Evolutionary conservation across 2,329 filamentous ascomycete genomes (phyloP).

Genomic region (Nemania bipapillata): DNA sequence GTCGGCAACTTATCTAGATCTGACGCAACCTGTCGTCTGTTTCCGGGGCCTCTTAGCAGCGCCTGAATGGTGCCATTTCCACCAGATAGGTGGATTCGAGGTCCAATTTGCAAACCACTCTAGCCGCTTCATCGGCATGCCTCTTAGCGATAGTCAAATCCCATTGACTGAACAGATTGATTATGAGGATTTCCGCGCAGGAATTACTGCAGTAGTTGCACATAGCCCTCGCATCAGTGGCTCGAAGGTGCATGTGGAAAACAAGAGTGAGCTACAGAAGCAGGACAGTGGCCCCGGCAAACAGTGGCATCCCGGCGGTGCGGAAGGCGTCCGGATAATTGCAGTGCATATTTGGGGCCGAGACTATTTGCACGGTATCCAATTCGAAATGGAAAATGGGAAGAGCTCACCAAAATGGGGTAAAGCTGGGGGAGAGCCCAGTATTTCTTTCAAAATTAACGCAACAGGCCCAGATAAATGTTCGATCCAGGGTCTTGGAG

Average conservation of each 20-base stretch:
- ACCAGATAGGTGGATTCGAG: conserved; percentile 20
- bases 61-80: conserved; percentile 12
- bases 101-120: conserved; percentile 10
- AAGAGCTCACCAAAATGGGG: conserved; percentile 22
- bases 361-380: conserved; percentile 18
- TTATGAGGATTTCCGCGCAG: conserved; percentile 19
- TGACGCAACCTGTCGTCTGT: conserved; percentile 20
- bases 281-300: conserved; percentile 23
- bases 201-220: conserved; percentile 13
- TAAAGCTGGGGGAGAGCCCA: conserved; percentile 18
- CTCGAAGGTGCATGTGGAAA: conserved; percentile 13
- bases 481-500: background rate
- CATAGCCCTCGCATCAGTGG: conserved; percentile 14
- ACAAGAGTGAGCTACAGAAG: conserved; percentile 4
- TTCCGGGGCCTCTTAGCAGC: conserved; percentile 20
- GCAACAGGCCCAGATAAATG: background rate
- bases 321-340: background rate
- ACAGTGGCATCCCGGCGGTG: conserved; percentile 11
- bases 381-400: conserved; percentile 29
- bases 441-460: conserved; percentile 11
- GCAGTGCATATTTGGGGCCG: conserved; percentile 14
- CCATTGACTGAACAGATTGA: conserved; percentile 9
- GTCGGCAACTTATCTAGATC: conserved; percentile 13
- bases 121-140: conserved; percentile 19
- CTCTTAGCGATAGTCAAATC: background rate